A percentile compares a stretch with the other conserved stretches of the same genome.
These are phyloP conservation scores for Lactarius deliciosus DNA, from an alignment of 768 basidiomycete species.

Conservation along the genomic window DNA sequence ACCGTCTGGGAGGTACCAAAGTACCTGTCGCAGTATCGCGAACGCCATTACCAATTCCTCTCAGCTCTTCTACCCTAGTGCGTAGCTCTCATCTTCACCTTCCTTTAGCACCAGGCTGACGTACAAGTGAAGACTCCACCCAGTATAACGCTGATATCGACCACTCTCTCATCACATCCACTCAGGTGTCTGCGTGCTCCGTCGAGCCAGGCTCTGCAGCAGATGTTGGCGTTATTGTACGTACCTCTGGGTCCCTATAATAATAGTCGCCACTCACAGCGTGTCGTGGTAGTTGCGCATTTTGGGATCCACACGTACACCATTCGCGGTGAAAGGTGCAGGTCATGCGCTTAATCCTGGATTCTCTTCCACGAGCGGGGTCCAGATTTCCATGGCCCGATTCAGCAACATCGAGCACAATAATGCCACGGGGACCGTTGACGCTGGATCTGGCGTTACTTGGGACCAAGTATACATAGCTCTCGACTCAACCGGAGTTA, in stretches of 20 bases:
- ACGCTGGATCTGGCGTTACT: conserved; percentile 31
- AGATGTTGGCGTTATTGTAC: conserved; percentile 28
- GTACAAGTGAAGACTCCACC: background rate
- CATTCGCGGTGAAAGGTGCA: conserved; percentile 11
- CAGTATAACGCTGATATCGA: too few species aligned
- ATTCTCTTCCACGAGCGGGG: conserved; percentile 33
- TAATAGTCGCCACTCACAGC: background rate
- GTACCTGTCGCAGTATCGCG: too few species aligned
- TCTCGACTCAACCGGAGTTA: conserved; percentile 26
- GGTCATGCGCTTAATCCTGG: conserved; percentile 31
- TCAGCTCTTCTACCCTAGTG: background rate
- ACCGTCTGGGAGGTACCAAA: background rate
- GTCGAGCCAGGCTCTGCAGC: conserved; percentile 29
- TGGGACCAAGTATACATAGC: conserved; percentile 33
- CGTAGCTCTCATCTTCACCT: background rate
- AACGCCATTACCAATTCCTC: background rate
- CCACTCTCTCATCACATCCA: too few species aligned
- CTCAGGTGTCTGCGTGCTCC: conserved; percentile 14
- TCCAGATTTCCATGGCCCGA: conserved; percentile 33
- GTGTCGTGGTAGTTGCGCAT: conserved; percentile 15
- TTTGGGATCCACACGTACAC: conserved; percentile 8
- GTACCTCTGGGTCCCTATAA: background rate
- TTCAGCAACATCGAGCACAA: conserved; percentile 24
- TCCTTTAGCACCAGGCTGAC: background rate
- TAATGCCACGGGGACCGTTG: conserved; percentile 12